phyloP scores from a whole-genome alignment of 2,329 filamentous ascomycete genomes.

The Ceratocystis ficicola region DNA sequence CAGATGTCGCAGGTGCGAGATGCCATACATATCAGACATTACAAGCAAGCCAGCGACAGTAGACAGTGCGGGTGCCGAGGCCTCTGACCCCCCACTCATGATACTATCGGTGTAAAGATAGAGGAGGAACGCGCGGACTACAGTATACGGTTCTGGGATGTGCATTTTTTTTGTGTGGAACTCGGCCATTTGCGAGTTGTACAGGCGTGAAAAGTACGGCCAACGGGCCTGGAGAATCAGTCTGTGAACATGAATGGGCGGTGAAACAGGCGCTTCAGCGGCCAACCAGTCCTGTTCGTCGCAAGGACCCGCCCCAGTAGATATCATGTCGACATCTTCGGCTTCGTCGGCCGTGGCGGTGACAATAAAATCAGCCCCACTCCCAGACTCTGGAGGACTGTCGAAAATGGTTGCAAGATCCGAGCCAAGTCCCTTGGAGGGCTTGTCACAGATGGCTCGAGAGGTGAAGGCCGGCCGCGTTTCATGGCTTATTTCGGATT shows the following conservation, averaged over 20 bases:
- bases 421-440: constrained; percentile 57
- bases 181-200: constrained; percentile 89
- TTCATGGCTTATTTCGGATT: constrained; percentile 39
- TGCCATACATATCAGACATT: constrained; percentile 97
- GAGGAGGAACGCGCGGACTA: constrained; percentile 88
- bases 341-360: constrained; percentile 75
- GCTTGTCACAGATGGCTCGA: not conserved
- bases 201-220: constrained; percentile 90
- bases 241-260: constrained; percentile 85
- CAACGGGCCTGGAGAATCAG: constrained; percentile 89
- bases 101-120: constrained; percentile 97
- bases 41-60: constrained; percentile 91
- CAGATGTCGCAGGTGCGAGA: constrained; percentile 79
- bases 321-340: constrained; percentile 52
- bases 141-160: constrained; percentile 88
- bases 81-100: constrained; percentile 32
- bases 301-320: constrained; percentile 36
- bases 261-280: constrained; percentile 54
- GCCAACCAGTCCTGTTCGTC: constrained; percentile 45
- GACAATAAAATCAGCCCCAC: constrained; percentile 80
- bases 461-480: not conserved
- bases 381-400: constrained; percentile 67
- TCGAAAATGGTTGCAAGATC: constrained; percentile 82
- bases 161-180: constrained; percentile 97
- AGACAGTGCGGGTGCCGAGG: constrained; percentile 60